Evolutionary conservation across 306 rosid species (phyloP).

Genomic region (Lathyrus sativus): DNA sequence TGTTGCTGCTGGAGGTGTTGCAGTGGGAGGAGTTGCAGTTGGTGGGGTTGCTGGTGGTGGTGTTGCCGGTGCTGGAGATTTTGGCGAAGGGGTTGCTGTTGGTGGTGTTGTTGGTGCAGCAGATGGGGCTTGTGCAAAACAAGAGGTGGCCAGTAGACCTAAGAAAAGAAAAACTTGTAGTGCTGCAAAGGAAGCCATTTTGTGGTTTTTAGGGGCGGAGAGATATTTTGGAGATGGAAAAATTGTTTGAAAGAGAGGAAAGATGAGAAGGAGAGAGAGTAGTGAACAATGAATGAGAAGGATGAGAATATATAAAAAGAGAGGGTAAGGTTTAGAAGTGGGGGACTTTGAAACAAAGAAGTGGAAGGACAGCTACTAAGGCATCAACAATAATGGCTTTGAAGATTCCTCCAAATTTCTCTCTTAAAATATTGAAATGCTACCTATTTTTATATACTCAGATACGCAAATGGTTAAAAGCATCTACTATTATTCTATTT

Average conservation of each 20-base stretch:
- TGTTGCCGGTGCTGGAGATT: conserved; percentile 37
- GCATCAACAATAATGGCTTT: conserved; percentile 40
- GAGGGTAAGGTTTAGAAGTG: conserved; percentile 29
- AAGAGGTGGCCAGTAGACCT: conserved; percentile 64
- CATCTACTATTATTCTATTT: neutral
- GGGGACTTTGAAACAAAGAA: conserved; percentile 10
- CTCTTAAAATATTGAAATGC: conserved; percentile 1
- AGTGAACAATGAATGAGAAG: conserved; percentile 26
- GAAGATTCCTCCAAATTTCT: conserved; percentile 52
- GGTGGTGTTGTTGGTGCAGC: conserved; percentile 57
- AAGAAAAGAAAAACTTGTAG: conserved; percentile 55
- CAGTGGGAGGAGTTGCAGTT: conserved; percentile 26
- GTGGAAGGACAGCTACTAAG: conserved; percentile 40
- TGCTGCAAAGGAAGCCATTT: conserved; percentile 52
- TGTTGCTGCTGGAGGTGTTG: conserved; percentile 28
- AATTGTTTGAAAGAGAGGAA: neutral
- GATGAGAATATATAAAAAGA: conserved; percentile 43
- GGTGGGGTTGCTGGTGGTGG: conserved; percentile 40
- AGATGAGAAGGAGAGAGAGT: conserved; percentile 12
- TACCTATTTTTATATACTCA: neutral
- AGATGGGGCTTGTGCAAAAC: conserved; percentile 75
- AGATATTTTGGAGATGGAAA: neutral
- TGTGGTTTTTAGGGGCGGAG: neutral
- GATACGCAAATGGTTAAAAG: conserved; percentile 11
- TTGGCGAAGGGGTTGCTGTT: conserved; percentile 34